These are phyloP conservation scores for Thozetella sp. DNA, from an alignment of 495 filamentous ascomycete genomes.

Conservation along the genomic window DNA sequence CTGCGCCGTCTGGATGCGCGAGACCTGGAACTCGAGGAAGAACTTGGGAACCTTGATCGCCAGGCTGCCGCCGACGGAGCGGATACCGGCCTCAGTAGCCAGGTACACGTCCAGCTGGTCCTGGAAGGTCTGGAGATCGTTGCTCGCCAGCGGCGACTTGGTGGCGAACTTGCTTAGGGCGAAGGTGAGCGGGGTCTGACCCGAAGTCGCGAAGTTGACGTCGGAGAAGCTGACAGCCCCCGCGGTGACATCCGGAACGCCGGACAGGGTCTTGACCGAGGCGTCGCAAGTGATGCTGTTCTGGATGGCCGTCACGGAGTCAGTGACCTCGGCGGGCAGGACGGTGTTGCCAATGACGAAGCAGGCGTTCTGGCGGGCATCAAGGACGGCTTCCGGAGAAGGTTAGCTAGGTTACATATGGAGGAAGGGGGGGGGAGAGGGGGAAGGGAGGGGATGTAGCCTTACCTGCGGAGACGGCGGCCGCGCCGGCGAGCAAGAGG, in stretches of 20 bases:
- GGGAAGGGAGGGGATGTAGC: not conserved
- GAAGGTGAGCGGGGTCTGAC: constrained; percentile 38
- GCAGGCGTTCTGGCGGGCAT: constrained; percentile 28
- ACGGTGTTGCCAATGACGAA: constrained; percentile 43
- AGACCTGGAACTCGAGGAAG: constrained; percentile 48
- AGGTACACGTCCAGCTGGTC: constrained; percentile 43
- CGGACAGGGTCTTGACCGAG: constrained; percentile 29
- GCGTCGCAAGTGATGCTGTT: constrained; percentile 37
- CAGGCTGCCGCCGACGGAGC: constrained; percentile 39
- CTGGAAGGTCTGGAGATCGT: constrained; percentile 40
- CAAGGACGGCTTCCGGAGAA: not conserved
- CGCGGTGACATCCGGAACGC: constrained; percentile 43
- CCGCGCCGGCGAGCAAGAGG: constrained; percentile 9
- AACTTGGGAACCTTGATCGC: constrained; percentile 53
- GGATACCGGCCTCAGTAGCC: constrained; percentile 50
- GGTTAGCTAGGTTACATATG: not conserved
- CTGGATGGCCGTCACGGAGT: constrained; percentile 27
- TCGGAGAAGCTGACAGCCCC: constrained; percentile 40
- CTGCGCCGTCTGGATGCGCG: constrained; percentile 49
- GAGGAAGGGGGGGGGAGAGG: not conserved
- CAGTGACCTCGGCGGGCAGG: constrained; percentile 33
- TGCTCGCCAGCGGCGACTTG: constrained; percentile 31
- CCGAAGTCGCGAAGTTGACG: constrained; percentile 43
- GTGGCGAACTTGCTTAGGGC: constrained; percentile 44
- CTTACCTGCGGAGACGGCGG: not conserved